A percentile compares a stretch with the other conserved stretches of the same genome.
These are phyloP conservation scores for Coemansia umbellata DNA, from an alignment of 192 early-diverging fungal species.

Conservation along the genomic window DNA sequence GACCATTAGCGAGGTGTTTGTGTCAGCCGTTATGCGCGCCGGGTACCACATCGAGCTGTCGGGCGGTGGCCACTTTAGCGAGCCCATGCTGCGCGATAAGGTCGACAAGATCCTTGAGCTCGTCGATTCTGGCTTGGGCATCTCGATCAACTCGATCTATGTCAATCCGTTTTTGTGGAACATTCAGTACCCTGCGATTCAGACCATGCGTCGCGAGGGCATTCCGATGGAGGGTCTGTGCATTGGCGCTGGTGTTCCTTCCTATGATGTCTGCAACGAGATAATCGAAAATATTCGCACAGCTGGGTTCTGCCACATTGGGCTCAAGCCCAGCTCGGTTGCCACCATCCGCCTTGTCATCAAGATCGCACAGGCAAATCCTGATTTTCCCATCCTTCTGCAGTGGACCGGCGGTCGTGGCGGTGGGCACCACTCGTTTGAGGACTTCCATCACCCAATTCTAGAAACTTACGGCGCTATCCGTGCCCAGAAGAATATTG, in stretches of 20 bases:
- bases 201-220: constrained; percentile 80
- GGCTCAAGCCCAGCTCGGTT: constrained; percentile 86
- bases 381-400: constrained; percentile 83
- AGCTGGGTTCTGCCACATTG: constrained; percentile 77
- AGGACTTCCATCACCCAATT: constrained; percentile 90
- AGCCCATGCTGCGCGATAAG: constrained; percentile 69
- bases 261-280: constrained; percentile 78
- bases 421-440: constrained; percentile 95
- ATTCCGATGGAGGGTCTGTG: constrained; percentile 90
- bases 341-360: constrained; percentile 82
- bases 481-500: constrained; percentile 75
- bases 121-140: constrained; percentile 75
- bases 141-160: constrained; percentile 86
- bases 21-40: constrained; percentile 79
- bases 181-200: constrained; percentile 75
- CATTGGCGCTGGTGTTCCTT: constrained; percentile 88
- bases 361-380: constrained; percentile 79
- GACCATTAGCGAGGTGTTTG: constrained; percentile 75
- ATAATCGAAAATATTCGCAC: constrained; percentile 71
- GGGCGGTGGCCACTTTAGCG: constrained; percentile 81
- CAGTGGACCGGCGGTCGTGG: constrained; percentile 96
- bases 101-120: constrained; percentile 74
- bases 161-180: constrained; percentile 89
- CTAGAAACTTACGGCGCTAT: constrained; percentile 68
- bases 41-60: constrained; percentile 89